Percentiles rank a stretch among this genome's conserved stretches.
These are phyloP conservation scores for Medicago ruthenica DNA, from an alignment of 306 rosid species.

Conservation along the genomic window DNA sequence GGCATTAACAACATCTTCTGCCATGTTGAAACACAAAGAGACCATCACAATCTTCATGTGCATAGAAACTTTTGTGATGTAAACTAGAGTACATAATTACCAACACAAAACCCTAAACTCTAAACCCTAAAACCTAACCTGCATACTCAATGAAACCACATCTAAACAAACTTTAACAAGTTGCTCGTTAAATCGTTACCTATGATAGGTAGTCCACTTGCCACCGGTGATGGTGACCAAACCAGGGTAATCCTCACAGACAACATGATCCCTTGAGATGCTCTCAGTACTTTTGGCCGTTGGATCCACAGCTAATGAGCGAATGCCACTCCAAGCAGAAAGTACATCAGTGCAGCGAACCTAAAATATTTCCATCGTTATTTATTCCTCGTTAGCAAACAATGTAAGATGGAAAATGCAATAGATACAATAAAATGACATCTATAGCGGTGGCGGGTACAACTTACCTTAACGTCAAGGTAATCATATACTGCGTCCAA, in stretches of 20 bases:
- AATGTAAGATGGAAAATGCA: slow-evolving; percentile 17
- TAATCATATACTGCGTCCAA: slow-evolving; percentile 92
- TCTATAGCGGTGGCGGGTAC: slow-evolving; percentile 24
- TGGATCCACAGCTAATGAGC: slow-evolving; percentile 94
- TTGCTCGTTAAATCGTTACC: slow-evolving; percentile 57
- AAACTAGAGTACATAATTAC: slow-evolving; percentile 37
- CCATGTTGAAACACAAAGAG: slow-evolving; percentile 77
- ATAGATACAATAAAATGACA: too few species aligned
- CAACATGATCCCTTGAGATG: slow-evolving; percentile 98
- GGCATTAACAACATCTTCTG: slow-evolving; percentile 95
- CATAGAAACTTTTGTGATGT: slow-evolving; percentile 28
- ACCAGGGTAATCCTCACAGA: slow-evolving; percentile 95
- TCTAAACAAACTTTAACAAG: slow-evolving; percentile 42
- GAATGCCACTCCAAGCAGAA: slow-evolving; percentile 99
- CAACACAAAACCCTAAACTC: too few species aligned
- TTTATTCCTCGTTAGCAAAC: slow-evolving; percentile 45
- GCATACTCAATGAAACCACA: too few species aligned
- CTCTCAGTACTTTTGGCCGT: slow-evolving; percentile 91
- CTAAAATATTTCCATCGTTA: slow-evolving; percentile 54
- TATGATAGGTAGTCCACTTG: slow-evolving; percentile 99
- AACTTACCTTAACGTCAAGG: slow-evolving; percentile 90
- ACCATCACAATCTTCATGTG: slow-evolving; percentile 43
- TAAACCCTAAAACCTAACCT: too few species aligned
- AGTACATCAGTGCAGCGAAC: slow-evolving; percentile 95
- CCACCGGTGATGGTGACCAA: slow-evolving; percentile 98